These are phyloP conservation scores for Candida alai DNA, from an alignment of 805 yeast genomes.

Conservation along the genomic window DNA sequence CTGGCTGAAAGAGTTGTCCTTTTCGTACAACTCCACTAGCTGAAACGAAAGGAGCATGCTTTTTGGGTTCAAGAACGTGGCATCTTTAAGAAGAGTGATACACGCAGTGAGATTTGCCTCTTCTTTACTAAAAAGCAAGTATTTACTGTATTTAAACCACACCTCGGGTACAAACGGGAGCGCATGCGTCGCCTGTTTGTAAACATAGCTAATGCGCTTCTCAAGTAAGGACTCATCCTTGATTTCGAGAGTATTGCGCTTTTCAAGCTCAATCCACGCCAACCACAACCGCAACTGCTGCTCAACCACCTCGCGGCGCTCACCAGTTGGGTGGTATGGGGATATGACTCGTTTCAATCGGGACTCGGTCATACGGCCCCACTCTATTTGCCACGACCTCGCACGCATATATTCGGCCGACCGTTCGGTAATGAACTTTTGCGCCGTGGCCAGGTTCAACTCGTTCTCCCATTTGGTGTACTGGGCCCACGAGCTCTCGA, in stretches of 20 bases:
- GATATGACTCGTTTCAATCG: slow-evolving; percentile 41
- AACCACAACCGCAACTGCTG: slow-evolving; percentile 58
- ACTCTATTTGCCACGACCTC: slow-evolving; percentile 69
- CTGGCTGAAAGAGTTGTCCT: slow-evolving; percentile 45
- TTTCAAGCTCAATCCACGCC: slow-evolving; percentile 79
- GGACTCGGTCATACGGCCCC: slow-evolving; percentile 55
- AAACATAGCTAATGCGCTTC: slow-evolving; percentile 66
- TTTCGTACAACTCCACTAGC: slow-evolving; percentile 67
- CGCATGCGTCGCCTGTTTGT: slow-evolving; percentile 60
- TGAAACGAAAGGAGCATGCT: slow-evolving; percentile 66
- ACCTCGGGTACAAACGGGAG: slow-evolving; percentile 65
- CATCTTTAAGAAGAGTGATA: slow-evolving; percentile 49
- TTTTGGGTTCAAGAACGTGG: slow-evolving; percentile 61
- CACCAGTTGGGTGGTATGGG: slow-evolving; percentile 21
- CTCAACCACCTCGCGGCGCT: slow-evolving; percentile 16
- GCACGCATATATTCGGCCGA: slow-evolving; percentile 87
- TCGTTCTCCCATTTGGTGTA: slow-evolving; percentile 84
- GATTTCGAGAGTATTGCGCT: slow-evolving; percentile 61
- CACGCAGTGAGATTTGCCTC: slow-evolving; percentile 39
- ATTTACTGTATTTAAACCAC: slow-evolving; percentile 64
- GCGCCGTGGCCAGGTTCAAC: slow-evolving; percentile 68
- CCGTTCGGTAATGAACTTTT: slow-evolving; percentile 78
- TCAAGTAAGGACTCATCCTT: slow-evolving; percentile 43
- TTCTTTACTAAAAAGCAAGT: slow-evolving; percentile 26
- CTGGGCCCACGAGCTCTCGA: slow-evolving; percentile 77